phyloP scores from a whole-genome alignment of 129 eudicot species.

The Logfia minima region DNA sequence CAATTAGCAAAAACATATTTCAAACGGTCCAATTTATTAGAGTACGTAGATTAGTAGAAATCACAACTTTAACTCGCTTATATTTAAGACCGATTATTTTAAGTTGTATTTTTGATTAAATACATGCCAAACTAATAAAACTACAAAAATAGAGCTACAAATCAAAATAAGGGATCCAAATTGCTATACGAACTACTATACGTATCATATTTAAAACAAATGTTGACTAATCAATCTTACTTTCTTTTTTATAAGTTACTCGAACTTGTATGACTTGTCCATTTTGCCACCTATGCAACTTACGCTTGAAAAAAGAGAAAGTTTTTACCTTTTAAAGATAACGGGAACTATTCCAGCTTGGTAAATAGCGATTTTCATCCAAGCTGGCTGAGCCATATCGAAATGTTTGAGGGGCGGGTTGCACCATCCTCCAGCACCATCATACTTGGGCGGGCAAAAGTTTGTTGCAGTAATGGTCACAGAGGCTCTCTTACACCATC shows the following conservation, averaged over 20 bases:
- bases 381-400: slow-evolving; percentile 95
- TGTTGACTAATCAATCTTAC: too few relatives aligned
- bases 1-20: not conserved
- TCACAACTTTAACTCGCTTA: not conserved
- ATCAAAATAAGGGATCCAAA: too few relatives aligned
- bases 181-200: too few relatives aligned
- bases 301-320: not conserved
- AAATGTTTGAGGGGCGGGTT: slow-evolving; percentile 85
- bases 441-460: slow-evolving; percentile 77
- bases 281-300: not conserved
- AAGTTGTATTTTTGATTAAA: too few relatives aligned
- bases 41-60: not conserved
- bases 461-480: slow-evolving; percentile 79
- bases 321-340: slow-evolving; percentile 49
- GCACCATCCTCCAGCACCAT: slow-evolving; percentile 73
- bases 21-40: not conserved
- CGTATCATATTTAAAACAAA: too few relatives aligned
- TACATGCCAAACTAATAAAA: too few relatives aligned
- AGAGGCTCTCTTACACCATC: slow-evolving; percentile 70
- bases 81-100: too few relatives aligned
- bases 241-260: not conserved
- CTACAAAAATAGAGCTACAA: too few relatives aligned
- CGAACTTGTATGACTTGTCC: not conserved
- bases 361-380: slow-evolving; percentile 79
- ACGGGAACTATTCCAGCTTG: slow-evolving; percentile 73